Evolutionary conservation across 2,329 filamentous ascomycete species (phyloP).

Genomic region (Beauveria scarabaeidicola): DNA sequence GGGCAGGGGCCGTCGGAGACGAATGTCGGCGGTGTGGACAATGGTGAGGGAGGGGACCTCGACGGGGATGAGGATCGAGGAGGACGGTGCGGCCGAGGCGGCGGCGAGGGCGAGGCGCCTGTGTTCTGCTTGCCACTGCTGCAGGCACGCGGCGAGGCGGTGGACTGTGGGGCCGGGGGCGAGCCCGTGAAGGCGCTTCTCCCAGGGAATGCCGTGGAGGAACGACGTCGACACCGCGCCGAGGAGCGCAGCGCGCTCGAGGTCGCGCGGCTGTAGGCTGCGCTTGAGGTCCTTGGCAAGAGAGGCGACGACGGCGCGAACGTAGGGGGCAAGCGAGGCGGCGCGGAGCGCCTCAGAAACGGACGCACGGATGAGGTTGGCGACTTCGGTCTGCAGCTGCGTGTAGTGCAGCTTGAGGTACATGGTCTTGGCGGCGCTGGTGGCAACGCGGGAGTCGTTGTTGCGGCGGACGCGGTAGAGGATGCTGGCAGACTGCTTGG

Average conservation of each 20-base stretch:
- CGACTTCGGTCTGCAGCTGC: conserved; percentile 67
- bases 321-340: conserved; percentile 36
- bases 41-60: conserved; percentile 78
- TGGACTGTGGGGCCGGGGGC: conserved; percentile 29
- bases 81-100: conserved; percentile 36
- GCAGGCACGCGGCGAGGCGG: conserved; percentile 22
- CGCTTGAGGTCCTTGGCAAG: conserved; percentile 36
- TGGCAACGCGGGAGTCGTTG: conserved; percentile 19
- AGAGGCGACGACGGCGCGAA: conserved; percentile 35
- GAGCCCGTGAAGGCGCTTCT: conserved; percentile 40
- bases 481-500: conserved; percentile 71
- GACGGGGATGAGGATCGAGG: conserved; percentile 72
- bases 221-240: conserved; percentile 42
- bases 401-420: conserved; percentile 68
- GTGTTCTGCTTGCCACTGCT: conserved; percentile 25
- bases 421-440: conserved; percentile 39
- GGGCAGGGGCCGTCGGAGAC: conserved; percentile 34
- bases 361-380: conserved; percentile 36
- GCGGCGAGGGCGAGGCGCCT: conserved; percentile 19
- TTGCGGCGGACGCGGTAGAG: conserved; percentile 69
- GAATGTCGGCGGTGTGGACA: conserved; percentile 69
- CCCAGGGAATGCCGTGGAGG: conserved; percentile 39
- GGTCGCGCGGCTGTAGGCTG: conserved; percentile 38
- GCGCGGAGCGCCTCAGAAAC: conserved; percentile 32
- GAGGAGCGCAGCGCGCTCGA: conserved; percentile 49